Conservation (phyloP, 2,329 filamentous ascomycete species). For the Fusarium sp. region DNA sequence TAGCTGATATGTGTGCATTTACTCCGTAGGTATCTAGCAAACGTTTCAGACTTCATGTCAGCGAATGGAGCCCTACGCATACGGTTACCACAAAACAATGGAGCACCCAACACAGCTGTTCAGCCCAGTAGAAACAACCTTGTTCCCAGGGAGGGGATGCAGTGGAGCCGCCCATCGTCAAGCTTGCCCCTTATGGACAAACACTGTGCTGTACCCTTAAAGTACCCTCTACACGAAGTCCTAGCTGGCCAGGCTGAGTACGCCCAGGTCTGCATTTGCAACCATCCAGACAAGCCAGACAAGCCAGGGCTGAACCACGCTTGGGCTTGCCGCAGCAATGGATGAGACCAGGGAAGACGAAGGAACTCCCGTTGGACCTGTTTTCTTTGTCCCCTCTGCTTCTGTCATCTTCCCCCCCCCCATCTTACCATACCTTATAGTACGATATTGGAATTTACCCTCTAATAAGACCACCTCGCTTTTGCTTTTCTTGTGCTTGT, state of each 20-base stretch:
- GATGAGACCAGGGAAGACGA: slow-evolving; percentile 15
- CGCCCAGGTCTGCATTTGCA: slow-evolving; percentile 29
- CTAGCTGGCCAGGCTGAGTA: slow-evolving; percentile 26
- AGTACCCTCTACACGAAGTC: slow-evolving; percentile 25
- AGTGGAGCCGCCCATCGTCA: slow-evolving; percentile 1
- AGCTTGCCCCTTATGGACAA: slow-evolving; percentile 8
- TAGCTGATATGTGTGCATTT: neutral
- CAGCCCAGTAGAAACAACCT: slow-evolving; percentile 24
- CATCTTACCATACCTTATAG: slow-evolving; percentile 3
- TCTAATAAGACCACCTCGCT: slow-evolving; percentile 1
- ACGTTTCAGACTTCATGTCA: slow-evolving; percentile 14
- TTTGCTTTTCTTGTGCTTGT: neutral
- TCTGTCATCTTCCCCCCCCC: neutral
- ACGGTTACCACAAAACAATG: neutral
- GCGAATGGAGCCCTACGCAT: neutral
- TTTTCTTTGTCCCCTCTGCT: slow-evolving; percentile 31
- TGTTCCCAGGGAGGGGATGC: neutral
- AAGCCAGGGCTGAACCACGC: slow-evolving; percentile 9
- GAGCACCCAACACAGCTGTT: neutral
- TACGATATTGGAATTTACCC: neutral
- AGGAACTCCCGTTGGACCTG: slow-evolving; percentile 2
- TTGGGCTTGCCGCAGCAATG: slow-evolving; percentile 33
- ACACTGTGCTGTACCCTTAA: slow-evolving; percentile 17
- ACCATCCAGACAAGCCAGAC: slow-evolving; percentile 27
- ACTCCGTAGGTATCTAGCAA: neutral